phyloP scores from a whole-genome alignment of 192 early-diverging fungal species.

The Coemansia furcata region DNA sequence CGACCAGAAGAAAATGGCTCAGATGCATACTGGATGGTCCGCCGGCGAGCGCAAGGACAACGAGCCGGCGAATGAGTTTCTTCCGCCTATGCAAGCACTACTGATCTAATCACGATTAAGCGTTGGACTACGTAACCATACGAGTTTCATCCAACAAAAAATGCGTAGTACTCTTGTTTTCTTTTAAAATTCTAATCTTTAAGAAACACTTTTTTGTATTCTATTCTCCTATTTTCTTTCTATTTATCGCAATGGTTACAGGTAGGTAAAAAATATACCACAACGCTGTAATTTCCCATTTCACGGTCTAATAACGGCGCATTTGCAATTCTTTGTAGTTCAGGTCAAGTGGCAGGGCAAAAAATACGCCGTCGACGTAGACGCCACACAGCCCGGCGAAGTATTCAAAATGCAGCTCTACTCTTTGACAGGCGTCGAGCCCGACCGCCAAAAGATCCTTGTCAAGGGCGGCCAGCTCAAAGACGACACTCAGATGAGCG shows the following conservation, averaged over 20 bases:
- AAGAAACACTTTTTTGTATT: not conserved
- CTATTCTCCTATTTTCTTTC: not conserved
- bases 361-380: constrained; percentile 79
- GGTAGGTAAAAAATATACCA: constrained; percentile 5
- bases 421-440: constrained; percentile 86
- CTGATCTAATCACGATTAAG: constrained; percentile 1
- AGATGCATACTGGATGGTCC: constrained; percentile 33
- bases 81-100: constrained; percentile 40
- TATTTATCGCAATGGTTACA: constrained; percentile 21
- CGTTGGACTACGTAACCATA: too few species aligned
- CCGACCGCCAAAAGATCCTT: constrained; percentile 92
- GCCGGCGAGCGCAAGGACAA: constrained; percentile 27
- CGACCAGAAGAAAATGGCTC: constrained; percentile 25
- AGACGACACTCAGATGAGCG: constrained; percentile 76
- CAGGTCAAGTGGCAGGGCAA: constrained; percentile 89
- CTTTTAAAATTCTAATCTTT: not conserved
- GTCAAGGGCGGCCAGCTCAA: constrained; percentile 91
- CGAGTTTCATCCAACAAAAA: too few species aligned
- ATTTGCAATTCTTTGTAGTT: constrained; percentile 49
- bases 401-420: constrained; percentile 89
- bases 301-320: not conserved
- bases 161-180: not conserved
- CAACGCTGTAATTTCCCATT: not conserved
- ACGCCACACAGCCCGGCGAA: constrained; percentile 59
- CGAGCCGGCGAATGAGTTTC: not conserved